Evolutionary conservation across 140 eudicot species (phyloP), one percentile per base, ranked within the genome.

Genomic region (Anethum foeniculum): DNA sequence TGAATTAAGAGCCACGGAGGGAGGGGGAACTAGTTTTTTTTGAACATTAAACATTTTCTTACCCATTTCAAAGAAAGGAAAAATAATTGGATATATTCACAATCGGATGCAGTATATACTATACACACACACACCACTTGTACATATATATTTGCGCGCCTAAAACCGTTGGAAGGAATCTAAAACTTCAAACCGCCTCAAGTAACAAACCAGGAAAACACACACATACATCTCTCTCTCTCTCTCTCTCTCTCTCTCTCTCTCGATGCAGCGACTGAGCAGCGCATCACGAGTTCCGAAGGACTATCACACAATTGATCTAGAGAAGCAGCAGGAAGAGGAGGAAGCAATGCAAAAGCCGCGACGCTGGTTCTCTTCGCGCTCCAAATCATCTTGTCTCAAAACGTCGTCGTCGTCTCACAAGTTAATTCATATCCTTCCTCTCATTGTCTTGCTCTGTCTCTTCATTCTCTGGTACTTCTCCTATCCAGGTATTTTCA

Each of bases 381-480:
- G 80, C 27, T 30, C 36, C 58, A 58, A 27, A 79, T 74, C 78
- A 23, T 67, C 41, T 32, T 30, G 39, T 25, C 27, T 12, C 38
- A 67, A 14, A 67, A 60, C 69, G 68, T 51, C 72, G 68, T n/a
- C 27, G 27, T 23, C 68, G 15, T 27, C 71, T 9, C 58, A 44
- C 30, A 86, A 83, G 62, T 64, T 72, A 58, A 76, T 84, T 28
- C 90, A 87, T 34, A 34, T 84, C 54, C 82, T 87, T 75, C 87
- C 90, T 15, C 52, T 81, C 3, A 36, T 82, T 23, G 84, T 87
- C 38, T 75, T 87, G 44, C 71, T 79, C 86, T 84, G 84, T 83
- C 34, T 87, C 80, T 81, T 87, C 77, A 65, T 79, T 48, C 82
- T 84, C 84, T 87, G 87, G 90, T 68, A 64, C 77, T 76, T 44